These are phyloP conservation scores for Aureobasidium melanogenum DNA, from an alignment of 2,329 filamentous ascomycete species.

Conservation along the genomic window DNA sequence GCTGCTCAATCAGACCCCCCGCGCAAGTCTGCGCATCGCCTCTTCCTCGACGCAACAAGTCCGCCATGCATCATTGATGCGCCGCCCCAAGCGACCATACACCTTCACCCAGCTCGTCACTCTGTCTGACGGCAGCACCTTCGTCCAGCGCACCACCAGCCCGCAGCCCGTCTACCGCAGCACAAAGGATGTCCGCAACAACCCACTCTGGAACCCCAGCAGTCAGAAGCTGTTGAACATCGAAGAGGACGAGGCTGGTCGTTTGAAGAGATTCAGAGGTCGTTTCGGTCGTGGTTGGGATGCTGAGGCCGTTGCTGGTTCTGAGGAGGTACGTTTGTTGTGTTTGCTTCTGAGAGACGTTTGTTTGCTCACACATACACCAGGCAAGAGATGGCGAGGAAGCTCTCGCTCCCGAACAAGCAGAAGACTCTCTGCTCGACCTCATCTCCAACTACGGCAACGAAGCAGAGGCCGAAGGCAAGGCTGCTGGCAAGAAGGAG, in stretches of 20 bases:
- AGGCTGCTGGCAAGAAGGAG: conserved; percentile 34
- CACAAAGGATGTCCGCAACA: conserved; percentile 81
- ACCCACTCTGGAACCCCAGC: conserved; percentile 81
- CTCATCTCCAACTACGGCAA: conserved; percentile 42
- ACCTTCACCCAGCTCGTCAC: conserved; percentile 95
- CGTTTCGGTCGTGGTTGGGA: conserved; percentile 83
- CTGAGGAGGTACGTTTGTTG: conserved; percentile 11
- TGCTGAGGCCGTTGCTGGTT: conserved; percentile 31
- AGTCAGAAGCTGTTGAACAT: conserved; percentile 74
- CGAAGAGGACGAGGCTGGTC: conserved; percentile 90
- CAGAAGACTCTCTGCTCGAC: conserved; percentile 49
- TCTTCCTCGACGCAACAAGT: conserved; percentile 40
- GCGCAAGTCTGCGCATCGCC: conserved; percentile 8
- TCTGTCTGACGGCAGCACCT: conserved; percentile 83
- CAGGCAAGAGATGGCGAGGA: conserved; percentile 41
- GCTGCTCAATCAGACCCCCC: conserved; percentile 2
- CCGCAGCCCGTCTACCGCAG: conserved; percentile 54
- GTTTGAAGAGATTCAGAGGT: conserved; percentile 74
- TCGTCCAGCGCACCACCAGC: conserved; percentile 67
- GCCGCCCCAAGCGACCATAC: conserved; percentile 84
- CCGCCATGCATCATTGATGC: conserved; percentile 76
- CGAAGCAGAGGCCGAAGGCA: conserved; percentile 29
- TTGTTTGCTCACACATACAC: not conserved
- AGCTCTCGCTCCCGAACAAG: conserved; percentile 30
- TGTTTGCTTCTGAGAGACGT: not conserved